Conservation (phyloP, 495 filamentous ascomycete species). For the Copromyces sp. region DNA sequence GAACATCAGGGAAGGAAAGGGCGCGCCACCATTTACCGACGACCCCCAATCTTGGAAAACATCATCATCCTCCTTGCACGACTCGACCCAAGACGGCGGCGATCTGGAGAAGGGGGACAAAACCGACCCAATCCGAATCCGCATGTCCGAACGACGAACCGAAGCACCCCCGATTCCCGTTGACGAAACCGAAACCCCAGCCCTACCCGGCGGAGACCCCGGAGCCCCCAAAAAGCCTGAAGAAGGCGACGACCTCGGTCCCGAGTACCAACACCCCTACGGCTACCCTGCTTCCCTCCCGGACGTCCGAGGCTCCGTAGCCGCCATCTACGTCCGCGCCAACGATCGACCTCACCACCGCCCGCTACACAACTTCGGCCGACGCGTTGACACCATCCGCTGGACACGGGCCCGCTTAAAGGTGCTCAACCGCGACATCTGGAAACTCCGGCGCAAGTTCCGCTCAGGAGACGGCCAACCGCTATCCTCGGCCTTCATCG, state of each 20-base stretch:
- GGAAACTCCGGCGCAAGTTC: slow-evolving; percentile 41
- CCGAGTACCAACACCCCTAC: slow-evolving; percentile 28
- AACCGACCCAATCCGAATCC: background rate
- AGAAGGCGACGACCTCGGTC: slow-evolving; percentile 2
- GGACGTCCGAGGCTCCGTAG: slow-evolving; percentile 53
- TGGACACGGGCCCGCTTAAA: slow-evolving; percentile 71
- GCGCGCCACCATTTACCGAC: background rate
- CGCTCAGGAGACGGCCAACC: slow-evolving; percentile 34
- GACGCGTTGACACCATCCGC: slow-evolving; percentile 68
- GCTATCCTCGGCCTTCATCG: slow-evolving; percentile 66
- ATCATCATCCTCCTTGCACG: background rate
- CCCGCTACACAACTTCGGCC: slow-evolving; percentile 42
- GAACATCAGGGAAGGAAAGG: slow-evolving; percentile 21
- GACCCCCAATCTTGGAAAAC: slow-evolving; percentile 5
- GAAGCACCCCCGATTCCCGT: background rate
- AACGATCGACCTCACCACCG: slow-evolving; percentile 45
- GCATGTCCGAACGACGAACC: background rate
- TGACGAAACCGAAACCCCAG: background rate
- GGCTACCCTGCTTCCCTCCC: slow-evolving; percentile 29
- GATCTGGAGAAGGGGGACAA: background rate
- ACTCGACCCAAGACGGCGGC: background rate
- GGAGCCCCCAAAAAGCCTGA: slow-evolving; percentile 3
- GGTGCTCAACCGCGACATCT: slow-evolving; percentile 63
- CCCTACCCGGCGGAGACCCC: slow-evolving; percentile 1
- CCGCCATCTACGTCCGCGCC: slow-evolving; percentile 65